phyloP scores from a whole-genome alignment of 331 rosid species.

The Ulmus americana region DNA sequence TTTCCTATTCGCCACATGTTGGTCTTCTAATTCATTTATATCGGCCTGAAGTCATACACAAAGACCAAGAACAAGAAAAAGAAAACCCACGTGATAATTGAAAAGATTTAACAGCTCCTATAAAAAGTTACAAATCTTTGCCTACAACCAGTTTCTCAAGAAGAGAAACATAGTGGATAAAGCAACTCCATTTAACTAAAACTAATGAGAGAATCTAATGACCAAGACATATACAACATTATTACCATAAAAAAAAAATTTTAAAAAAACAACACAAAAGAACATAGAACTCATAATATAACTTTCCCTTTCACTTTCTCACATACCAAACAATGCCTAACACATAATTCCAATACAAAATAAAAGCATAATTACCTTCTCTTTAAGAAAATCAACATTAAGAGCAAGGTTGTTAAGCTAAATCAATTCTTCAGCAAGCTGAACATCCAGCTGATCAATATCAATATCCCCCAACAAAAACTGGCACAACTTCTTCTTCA shows the following conservation, averaged over 20 bases:
- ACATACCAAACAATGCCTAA: neutral
- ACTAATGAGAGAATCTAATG: neutral
- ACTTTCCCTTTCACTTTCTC: neutral
- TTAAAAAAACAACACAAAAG: neutral
- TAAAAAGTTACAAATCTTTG: no score
- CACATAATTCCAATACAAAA: neutral
- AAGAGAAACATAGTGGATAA: neutral
- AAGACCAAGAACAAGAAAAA: no score
- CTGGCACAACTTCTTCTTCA: slow-evolving; percentile 89
- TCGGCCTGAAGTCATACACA: no score
- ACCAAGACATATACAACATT: neutral
- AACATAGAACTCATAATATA: neutral
- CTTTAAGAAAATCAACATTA: slow-evolving; percentile 67
- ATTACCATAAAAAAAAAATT: slow-evolving; percentile 1
- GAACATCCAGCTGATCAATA: slow-evolving; percentile 86
- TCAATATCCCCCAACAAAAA: slow-evolving; percentile 80
- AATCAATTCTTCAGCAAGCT: slow-evolving; percentile 70
- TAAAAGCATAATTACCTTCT: slow-evolving; percentile 37
- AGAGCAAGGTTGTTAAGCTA: slow-evolving; percentile 89
- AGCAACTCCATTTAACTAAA: neutral
- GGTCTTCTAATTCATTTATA: no score
- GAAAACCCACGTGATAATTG: no score
- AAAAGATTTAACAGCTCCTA: no score
- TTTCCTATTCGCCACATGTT: no score
- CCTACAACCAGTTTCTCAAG: no score